These are phyloP conservation scores for Suhomyces yuchorum DNA, from an alignment of 1,139 yeast species.

Conservation along the genomic window DNA sequence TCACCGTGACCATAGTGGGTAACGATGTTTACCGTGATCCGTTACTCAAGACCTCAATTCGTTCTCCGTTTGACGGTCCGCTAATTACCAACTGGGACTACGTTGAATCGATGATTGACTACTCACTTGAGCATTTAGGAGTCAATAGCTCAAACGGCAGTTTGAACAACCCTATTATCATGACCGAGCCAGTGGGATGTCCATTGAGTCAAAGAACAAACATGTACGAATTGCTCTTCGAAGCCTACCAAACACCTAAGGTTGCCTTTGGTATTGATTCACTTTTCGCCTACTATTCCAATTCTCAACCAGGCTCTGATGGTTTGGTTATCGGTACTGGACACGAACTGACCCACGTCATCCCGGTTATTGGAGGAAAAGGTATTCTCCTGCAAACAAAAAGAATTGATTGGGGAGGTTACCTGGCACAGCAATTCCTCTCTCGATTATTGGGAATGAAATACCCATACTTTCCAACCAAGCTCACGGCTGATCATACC, in stretches of 20 bases:
- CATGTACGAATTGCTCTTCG: slow-evolving; percentile 81
- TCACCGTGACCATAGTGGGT: slow-evolving; percentile 74
- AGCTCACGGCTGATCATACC: slow-evolving; percentile 63
- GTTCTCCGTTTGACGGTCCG: slow-evolving; percentile 85
- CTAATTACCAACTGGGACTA: slow-evolving; percentile 91
- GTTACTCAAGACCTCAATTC: slow-evolving; percentile 65
- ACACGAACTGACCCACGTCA: slow-evolving; percentile 76
- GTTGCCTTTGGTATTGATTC: slow-evolving; percentile 82
- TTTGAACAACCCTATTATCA: slow-evolving; percentile 77
- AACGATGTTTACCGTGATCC: slow-evolving; percentile 77
- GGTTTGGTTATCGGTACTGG: slow-evolving; percentile 86
- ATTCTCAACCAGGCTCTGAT: slow-evolving; percentile 36
- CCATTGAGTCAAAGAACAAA: slow-evolving; percentile 69
- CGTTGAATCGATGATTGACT: slow-evolving; percentile 79
- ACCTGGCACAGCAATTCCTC: slow-evolving; percentile 65
- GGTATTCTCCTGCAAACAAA: slow-evolving; percentile 72
- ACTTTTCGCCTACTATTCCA: slow-evolving; percentile 67
- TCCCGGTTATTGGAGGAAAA: slow-evolving; percentile 73
- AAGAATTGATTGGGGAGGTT: slow-evolving; percentile 92
- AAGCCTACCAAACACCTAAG: slow-evolving; percentile 73
- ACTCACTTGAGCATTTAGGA: slow-evolving; percentile 76
- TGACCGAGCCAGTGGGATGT: slow-evolving; percentile 76
- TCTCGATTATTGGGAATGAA: slow-evolving; percentile 69
- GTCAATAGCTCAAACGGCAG: slow-evolving; percentile 55
- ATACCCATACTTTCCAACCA: slow-evolving; percentile 89